Conservation (phyloP, 225 moss, liverwort and hornwort species). For the Polytrichum formosum region DNA sequence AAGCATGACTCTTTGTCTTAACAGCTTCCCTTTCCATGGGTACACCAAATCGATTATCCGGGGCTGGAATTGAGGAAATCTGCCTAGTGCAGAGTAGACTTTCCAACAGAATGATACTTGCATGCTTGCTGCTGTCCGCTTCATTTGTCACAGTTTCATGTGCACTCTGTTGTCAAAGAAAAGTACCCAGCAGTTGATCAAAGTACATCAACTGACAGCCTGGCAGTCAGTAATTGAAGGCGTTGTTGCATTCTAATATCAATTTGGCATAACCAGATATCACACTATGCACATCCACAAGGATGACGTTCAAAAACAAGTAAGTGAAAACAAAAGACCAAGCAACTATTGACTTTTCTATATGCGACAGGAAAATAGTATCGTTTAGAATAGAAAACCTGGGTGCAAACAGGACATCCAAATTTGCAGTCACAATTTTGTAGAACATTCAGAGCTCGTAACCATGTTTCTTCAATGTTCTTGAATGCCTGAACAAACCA, state of each 20-base stretch:
- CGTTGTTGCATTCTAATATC: no score
- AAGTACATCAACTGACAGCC: no score
- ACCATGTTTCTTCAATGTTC: constrained; percentile 47
- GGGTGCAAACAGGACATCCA: constrained; percentile 59
- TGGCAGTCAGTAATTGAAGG: no score
- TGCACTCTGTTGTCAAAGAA: constrained; percentile 34
- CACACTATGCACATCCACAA: no score
- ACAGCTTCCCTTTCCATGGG: background rate
- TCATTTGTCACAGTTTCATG: constrained; percentile 29
- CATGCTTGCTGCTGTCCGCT: constrained; percentile 52
- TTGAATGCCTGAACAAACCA: constrained; percentile 38
- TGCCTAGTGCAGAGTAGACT: constrained; percentile 36
- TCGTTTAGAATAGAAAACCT: constrained; percentile 22
- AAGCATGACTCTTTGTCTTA: background rate
- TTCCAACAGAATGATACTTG: constrained; percentile 39
- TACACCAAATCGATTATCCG: background rate
- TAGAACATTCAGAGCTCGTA: constrained; percentile 41
- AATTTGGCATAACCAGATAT: no score
- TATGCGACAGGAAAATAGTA: no score
- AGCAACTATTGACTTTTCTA: no score
- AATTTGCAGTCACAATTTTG: constrained; percentile 46
- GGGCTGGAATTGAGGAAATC: background rate
- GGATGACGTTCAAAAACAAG: no score
- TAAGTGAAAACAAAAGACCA: no score
- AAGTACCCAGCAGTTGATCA: background rate